A percentile compares a stretch with the other conserved stretches of the same genome.
These are phyloP conservation scores for Myochromella boudieri DNA, from an alignment of 768 basidiomycete genomes.

Conservation along the genomic window DNA sequence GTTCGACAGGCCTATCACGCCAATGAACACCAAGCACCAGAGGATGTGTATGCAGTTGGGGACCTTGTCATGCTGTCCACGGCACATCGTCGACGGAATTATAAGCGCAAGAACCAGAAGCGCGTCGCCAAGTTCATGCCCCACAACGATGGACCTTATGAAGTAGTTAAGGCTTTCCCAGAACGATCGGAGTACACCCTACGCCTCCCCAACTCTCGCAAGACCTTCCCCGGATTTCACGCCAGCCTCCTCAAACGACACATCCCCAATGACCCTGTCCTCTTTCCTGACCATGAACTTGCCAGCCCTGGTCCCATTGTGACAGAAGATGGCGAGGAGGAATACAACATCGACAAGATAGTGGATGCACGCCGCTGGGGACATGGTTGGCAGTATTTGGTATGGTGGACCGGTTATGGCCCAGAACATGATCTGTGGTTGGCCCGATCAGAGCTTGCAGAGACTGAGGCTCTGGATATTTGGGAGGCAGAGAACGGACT, in stretches of 20 bases:
- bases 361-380: slow-evolving; percentile 21
- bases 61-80: too few species aligned
- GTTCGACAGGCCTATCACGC: too few species aligned
- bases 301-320: slow-evolving; percentile 18
- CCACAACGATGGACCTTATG: slow-evolving; percentile 25
- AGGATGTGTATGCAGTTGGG: too few species aligned
- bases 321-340: slow-evolving; percentile 20
- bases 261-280: slow-evolving; percentile 24
- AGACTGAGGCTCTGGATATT: neutral
- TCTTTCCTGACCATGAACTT: slow-evolving; percentile 27
- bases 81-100: too few species aligned
- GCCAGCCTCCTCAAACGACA: slow-evolving; percentile 26
- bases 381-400: slow-evolving; percentile 25
- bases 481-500: neutral
- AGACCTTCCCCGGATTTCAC: slow-evolving; percentile 23
- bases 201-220: slow-evolving; percentile 24
- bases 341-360: slow-evolving; percentile 25
- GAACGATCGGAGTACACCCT: too few species aligned
- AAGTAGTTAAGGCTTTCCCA: too few species aligned
- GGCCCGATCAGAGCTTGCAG: neutral
- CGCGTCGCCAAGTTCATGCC: slow-evolving; percentile 39
- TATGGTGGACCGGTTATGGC: slow-evolving; percentile 28
- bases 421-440: slow-evolving; percentile 6
- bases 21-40: too few species aligned
- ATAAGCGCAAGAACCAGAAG: slow-evolving; percentile 11